These are phyloP conservation scores for Whalleya microplaca DNA, from an alignment of 2,329 filamentous ascomycete genomes.

Conservation along the genomic window DNA sequence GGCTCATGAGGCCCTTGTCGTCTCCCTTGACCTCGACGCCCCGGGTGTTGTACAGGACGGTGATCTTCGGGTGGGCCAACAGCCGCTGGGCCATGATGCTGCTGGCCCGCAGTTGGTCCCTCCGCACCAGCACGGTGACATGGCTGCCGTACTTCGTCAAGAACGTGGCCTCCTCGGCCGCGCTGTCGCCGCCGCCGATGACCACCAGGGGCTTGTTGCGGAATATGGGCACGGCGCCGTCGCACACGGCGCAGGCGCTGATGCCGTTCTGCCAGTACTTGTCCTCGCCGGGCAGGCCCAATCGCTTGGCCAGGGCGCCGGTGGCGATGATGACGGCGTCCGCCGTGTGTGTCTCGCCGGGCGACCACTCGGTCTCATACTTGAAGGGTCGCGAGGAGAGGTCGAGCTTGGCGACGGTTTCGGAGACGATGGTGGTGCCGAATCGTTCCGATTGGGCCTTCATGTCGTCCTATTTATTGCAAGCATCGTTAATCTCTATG, in stretches of 20 bases:
- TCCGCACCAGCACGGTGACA: slow-evolving; percentile 90
- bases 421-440: slow-evolving; percentile 89
- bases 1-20: slow-evolving; percentile 83
- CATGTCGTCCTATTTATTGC: slow-evolving; percentile 72
- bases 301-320: slow-evolving; percentile 84
- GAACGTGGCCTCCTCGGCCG: slow-evolving; percentile 96
- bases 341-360: slow-evolving; percentile 82
- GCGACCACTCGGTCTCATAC: slow-evolving; percentile 88
- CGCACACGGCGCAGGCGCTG: slow-evolving; percentile 95
- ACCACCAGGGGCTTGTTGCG: slow-evolving; percentile 93
- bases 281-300: slow-evolving; percentile 85
- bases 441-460: slow-evolving; percentile 87
- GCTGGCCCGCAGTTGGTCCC: slow-evolving; percentile 82
- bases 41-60: slow-evolving; percentile 82
- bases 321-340: slow-evolving; percentile 94
- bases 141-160: slow-evolving; percentile 96
- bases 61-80: slow-evolving; percentile 83
- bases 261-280: slow-evolving; percentile 98
- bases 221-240: slow-evolving; percentile 97
- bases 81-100: slow-evolving; percentile 91
- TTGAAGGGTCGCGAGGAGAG: slow-evolving; percentile 84
- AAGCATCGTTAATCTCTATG: not conserved
- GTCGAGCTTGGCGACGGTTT: slow-evolving; percentile 90
- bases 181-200: slow-evolving; percentile 94
- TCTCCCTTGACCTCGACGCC: slow-evolving; percentile 86